Evolutionary conservation across 371 early-diverging fungal species (phyloP).

Genomic region (Rhizomucor miehei): DNA sequence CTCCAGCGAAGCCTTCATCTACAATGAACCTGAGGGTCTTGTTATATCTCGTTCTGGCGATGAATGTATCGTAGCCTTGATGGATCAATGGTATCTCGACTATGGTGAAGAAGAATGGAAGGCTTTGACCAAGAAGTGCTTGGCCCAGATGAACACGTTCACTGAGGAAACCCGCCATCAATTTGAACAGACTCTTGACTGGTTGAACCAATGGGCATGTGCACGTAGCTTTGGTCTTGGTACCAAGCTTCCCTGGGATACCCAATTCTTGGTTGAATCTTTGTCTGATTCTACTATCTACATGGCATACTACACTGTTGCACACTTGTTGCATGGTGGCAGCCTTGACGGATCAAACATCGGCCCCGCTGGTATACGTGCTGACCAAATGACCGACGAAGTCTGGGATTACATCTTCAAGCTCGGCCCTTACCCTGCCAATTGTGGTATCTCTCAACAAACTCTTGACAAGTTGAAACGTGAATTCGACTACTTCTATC

Average conservation of each 20-base stretch:
- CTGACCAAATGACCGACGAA: slow-evolving; percentile 89
- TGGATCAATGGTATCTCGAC: slow-evolving; percentile 99
- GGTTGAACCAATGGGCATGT: slow-evolving; percentile 99
- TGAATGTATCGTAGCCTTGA: slow-evolving; percentile 97
- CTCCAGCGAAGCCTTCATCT: slow-evolving; percentile 76
- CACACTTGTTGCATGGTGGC: slow-evolving; percentile 92
- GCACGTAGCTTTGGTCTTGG: slow-evolving; percentile 98
- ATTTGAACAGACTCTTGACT: slow-evolving; percentile 88
- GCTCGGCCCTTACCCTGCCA: slow-evolving; percentile 68
- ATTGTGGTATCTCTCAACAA: slow-evolving; percentile 56
- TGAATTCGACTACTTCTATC: slow-evolving; percentile 98
- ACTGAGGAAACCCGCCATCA: slow-evolving; percentile 86
- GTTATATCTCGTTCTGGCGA: slow-evolving; percentile 98
- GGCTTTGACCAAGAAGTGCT: slow-evolving; percentile 72
- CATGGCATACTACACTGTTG: slow-evolving; percentile 99
- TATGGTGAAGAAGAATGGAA: slow-evolving; percentile 97
- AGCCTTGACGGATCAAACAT: slow-evolving; percentile 82
- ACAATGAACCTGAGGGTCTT: slow-evolving; percentile 96
- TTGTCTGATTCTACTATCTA: slow-evolving; percentile 99
- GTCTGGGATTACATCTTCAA: slow-evolving; percentile 97
- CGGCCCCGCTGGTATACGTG: slow-evolving; percentile 81
- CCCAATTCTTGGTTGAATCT: slow-evolving; percentile 96
- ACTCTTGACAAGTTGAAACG: slow-evolving; percentile 73
- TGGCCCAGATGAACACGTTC: slow-evolving; percentile 86
- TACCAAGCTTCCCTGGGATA: slow-evolving; percentile 97